Conservation (phyloP, 768 basidiomycete genomes). For the Tylopilus sp. region DNA sequence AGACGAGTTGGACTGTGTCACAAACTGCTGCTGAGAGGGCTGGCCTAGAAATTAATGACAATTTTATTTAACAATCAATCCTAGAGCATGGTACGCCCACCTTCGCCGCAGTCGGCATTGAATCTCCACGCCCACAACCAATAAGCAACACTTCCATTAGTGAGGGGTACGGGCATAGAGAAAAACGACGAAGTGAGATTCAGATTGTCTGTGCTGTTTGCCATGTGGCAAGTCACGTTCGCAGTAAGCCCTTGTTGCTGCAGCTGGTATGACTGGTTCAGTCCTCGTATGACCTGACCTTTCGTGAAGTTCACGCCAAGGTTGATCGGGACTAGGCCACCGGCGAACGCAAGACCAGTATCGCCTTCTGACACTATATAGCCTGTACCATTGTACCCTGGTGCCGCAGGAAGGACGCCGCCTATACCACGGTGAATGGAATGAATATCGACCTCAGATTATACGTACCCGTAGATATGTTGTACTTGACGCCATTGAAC, state of each 20-base stretch:
- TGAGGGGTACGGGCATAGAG: background rate
- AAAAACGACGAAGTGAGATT: background rate
- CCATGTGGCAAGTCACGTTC: conserved; percentile 1
- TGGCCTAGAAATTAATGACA: too few species aligned
- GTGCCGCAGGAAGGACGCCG: conserved; percentile 7
- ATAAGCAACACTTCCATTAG: conserved; percentile 2
- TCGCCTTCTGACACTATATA: background rate
- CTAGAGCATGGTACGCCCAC: background rate
- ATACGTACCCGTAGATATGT: conserved; percentile 13
- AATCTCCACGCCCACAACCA: conserved; percentile 8
- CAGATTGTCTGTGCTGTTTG: background rate
- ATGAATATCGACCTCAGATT: background rate
- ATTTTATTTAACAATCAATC: background rate
- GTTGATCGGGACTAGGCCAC: conserved; percentile 4
- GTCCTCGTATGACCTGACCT: background rate
- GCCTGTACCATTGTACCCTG: background rate
- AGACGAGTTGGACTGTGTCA: conserved; percentile 2
- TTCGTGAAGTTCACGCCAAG: background rate
- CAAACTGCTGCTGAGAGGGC: conserved; percentile 3
- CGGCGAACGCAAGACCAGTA: conserved; percentile 1
- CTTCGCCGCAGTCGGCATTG: background rate
- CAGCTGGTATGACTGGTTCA: background rate
- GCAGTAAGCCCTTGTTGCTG: conserved; percentile 21
- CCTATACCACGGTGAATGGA: background rate
- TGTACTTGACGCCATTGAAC: conserved; percentile 19